Conservation (phyloP, 192 early-diverging fungal species). For the Gamsiella multidivaricata region DNA sequence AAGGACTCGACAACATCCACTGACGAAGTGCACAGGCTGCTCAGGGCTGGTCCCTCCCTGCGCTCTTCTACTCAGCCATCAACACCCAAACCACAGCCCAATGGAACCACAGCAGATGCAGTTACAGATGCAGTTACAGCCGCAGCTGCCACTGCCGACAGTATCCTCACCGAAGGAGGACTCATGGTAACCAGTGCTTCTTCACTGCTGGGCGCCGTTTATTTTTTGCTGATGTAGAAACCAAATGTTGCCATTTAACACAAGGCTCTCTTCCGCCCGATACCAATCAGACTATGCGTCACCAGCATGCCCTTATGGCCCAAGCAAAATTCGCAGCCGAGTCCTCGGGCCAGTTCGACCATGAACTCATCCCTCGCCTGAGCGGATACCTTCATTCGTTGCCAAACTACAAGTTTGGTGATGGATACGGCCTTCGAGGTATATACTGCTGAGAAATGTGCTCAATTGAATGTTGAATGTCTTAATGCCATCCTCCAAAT, state of each 20-base stretch:
- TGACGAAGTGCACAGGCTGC: slow-evolving; percentile 56
- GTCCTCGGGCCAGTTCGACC: slow-evolving; percentile 46
- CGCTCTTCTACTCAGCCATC: slow-evolving; percentile 33
- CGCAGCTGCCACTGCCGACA: slow-evolving; percentile 10
- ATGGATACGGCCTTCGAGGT: slow-evolving; percentile 38
- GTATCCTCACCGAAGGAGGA: slow-evolving; percentile 29
- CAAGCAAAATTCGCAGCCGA: slow-evolving; percentile 50
- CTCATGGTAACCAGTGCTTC: slow-evolving; percentile 28
- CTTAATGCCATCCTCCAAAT: not conserved
- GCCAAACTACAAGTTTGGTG: slow-evolving; percentile 29
- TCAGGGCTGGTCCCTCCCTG: slow-evolving; percentile 55
- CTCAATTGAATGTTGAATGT: too few species aligned
- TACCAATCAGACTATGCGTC: slow-evolving; percentile 39
- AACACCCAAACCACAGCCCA: slow-evolving; percentile 11
- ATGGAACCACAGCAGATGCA: slow-evolving; percentile 1
- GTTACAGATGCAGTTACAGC: too few species aligned
- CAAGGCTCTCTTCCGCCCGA: not conserved
- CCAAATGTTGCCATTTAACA: not conserved
- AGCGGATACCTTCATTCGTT: slow-evolving; percentile 37
- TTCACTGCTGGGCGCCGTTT: not conserved
- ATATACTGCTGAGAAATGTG: too few species aligned
- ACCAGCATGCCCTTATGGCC: slow-evolving; percentile 44
- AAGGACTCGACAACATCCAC: slow-evolving; percentile 55
- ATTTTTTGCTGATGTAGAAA: not conserved
- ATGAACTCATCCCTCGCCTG: slow-evolving; percentile 42